Base-by-base conservation (phyloP, 129 eudicot genomes). In the Deinandra increscens region DNA sequence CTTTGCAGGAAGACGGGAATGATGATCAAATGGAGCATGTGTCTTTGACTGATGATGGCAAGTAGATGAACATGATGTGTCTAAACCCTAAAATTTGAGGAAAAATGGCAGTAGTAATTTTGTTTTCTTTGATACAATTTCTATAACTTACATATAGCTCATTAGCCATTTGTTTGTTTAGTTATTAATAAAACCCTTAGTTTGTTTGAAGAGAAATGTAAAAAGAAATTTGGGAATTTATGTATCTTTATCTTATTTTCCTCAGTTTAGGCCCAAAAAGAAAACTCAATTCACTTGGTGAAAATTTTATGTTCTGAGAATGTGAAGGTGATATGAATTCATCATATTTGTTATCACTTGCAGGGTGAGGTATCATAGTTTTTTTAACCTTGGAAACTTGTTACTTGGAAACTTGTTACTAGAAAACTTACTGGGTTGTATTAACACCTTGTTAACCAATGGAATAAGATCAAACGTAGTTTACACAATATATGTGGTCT, bases 21-120 rank as follows among this genome's bases (percentile, higher is more conserved):
- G 82, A 53, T 49, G 80, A 81, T 59, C 65, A 72, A 69, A 66
- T 79, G 80, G 87, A 65, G 63, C 59, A 71, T 15, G 79, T 79
- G 29, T 77, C 71, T 5, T 70, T 70, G 80, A 42, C 62, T 59
- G 75, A 76, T 76, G 75, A 76, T 22, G 71, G 64, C 56, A 75
- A 75, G 73, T 75, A 75, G 73, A 75, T 44, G 73, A 66, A 43
- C 34, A 18, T 66, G 66, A 50, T 50, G 55, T 64, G 64, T 70
- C 31, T 70, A 67, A 34, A 48, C 64, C 65, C 33, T 68, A 34
- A 44, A 33, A 55, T 20, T 19, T 75, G 20, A 56, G 37, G 51
- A 12, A 67, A 39, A 13, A 53, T 56, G 29, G 39, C 34, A 50
- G 53, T 39, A n/a, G 60, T 68, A 18, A 68, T 68, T 53, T 53